Evolutionary conservation across 345 rosid genomes (phyloP).

Genomic region (Mercurialis annua): DNA sequence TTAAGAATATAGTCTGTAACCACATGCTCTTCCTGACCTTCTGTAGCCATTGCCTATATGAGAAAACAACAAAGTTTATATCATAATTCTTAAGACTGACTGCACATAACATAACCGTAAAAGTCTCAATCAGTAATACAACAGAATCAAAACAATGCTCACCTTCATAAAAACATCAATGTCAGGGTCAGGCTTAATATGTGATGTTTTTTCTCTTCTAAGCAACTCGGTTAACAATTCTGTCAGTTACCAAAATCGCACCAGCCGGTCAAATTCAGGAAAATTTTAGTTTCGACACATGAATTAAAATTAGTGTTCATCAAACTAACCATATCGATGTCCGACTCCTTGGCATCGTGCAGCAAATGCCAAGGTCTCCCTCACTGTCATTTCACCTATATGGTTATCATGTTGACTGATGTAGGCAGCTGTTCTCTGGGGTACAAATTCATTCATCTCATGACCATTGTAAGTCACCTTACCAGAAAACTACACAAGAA

Average conservation of each 20-base stretch:
- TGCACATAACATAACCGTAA: not conserved
- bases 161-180: constrained; percentile 78
- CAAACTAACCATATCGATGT: constrained; percentile 12
- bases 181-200: constrained; percentile 72
- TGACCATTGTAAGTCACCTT: constrained; percentile 24
- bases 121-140: no score
- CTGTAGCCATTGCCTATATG: constrained; percentile 45
- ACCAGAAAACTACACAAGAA: constrained; percentile 15
- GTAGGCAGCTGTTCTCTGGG: constrained; percentile 23
- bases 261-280: no score
- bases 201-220: constrained; percentile 71
- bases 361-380: constrained; percentile 18
- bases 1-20: constrained; percentile 69
- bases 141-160: not conserved
- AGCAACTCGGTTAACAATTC: constrained; percentile 61
- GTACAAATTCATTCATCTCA: constrained; percentile 17
- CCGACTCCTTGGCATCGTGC: constrained; percentile 22
- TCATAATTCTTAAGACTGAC: no score
- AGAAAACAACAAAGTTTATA: not conserved
- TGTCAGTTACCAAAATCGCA: constrained; percentile 20
- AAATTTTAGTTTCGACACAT: no score
- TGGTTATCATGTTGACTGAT: constrained; percentile 15
- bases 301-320: not conserved
- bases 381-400: constrained; percentile 18
- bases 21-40: constrained; percentile 53